Evolutionary conservation across 2,329 filamentous ascomycete genomes (phyloP).

Genomic region (Aureobasidium sp.): DNA sequence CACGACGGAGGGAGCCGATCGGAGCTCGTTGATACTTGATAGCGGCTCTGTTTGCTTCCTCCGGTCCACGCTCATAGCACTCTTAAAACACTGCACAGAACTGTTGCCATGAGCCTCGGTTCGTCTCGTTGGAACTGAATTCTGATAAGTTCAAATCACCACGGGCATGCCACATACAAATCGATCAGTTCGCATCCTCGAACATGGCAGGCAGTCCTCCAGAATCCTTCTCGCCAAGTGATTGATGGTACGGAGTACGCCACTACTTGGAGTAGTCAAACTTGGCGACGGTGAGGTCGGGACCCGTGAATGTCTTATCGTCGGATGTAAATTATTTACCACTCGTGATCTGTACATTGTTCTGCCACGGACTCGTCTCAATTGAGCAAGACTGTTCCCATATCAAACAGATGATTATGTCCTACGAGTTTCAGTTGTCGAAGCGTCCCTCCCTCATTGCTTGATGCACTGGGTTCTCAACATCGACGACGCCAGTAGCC

Average conservation of each 20-base stretch:
- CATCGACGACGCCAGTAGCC: constrained; percentile 66
- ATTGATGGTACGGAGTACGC: neutral
- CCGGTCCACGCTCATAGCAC: neutral
- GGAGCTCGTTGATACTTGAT: neutral
- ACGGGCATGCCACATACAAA: neutral
- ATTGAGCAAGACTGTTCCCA: neutral
- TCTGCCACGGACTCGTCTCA: no score
- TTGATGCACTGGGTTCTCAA: constrained; percentile 70
- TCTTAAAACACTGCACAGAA: no score
- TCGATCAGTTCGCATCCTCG: neutral
- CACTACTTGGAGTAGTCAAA: neutral
- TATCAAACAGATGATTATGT: neutral
- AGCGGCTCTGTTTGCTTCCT: neutral
- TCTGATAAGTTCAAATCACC: neutral
- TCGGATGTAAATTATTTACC: neutral
- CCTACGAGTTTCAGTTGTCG: constrained; percentile 44
- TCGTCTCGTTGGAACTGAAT: no score
- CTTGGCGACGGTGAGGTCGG: neutral
- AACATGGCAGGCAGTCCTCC: neutral
- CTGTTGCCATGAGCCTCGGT: neutral
- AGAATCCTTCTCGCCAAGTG: neutral
- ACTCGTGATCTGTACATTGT: no score
- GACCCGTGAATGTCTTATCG: neutral
- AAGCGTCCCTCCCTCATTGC: constrained; percentile 64
- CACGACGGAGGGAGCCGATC: neutral